These are phyloP conservation scores for Solanum pimpinellifolium DNA, from an alignment of 257 asterid genomes.

Conservation along the genomic window DNA sequence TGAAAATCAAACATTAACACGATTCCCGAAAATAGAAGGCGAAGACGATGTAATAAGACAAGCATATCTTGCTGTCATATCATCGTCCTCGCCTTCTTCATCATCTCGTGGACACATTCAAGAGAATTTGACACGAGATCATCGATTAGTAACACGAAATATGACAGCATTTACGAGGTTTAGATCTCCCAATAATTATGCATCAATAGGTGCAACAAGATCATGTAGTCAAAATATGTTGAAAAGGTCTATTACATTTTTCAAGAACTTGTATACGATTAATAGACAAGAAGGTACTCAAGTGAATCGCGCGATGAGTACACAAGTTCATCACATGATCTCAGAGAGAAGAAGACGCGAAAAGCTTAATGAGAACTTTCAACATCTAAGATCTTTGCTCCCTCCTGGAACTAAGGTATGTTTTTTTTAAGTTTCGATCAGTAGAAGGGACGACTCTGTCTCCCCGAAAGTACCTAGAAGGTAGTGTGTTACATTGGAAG, in stretches of 20 bases:
- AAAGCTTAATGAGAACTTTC: constrained; percentile 60
- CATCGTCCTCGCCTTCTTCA: constrained; percentile 12
- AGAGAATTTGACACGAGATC: neutral
- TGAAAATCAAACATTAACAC: neutral
- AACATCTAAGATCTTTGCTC: constrained; percentile 53
- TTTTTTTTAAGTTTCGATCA: neutral
- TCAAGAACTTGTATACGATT: constrained; percentile 23
- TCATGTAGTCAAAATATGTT: constrained; percentile 26
- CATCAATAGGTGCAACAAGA: neutral
- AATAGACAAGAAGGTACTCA: constrained; percentile 9
- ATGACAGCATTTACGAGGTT: neutral
- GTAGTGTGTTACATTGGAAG: neutral
- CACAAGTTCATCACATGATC: constrained; percentile 64
- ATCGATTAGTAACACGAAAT: neutral
- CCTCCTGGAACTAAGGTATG: constrained; percentile 71
- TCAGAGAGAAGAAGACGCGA: constrained; percentile 61
- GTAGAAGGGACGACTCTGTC: neutral
- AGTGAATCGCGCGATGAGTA: constrained; percentile 18
- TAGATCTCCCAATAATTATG: neutral
- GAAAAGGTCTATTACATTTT: constrained; percentile 37
- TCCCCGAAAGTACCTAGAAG: neutral
- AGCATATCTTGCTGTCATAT: constrained; percentile 50
- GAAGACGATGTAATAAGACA: constrained; percentile 46
- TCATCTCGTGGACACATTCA: constrained; percentile 6
- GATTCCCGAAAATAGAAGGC: constrained; percentile 30